These are phyloP conservation scores for Coniochaeta sp. DNA, from an alignment of 2,329 filamentous ascomycete species.

Conservation along the genomic window DNA sequence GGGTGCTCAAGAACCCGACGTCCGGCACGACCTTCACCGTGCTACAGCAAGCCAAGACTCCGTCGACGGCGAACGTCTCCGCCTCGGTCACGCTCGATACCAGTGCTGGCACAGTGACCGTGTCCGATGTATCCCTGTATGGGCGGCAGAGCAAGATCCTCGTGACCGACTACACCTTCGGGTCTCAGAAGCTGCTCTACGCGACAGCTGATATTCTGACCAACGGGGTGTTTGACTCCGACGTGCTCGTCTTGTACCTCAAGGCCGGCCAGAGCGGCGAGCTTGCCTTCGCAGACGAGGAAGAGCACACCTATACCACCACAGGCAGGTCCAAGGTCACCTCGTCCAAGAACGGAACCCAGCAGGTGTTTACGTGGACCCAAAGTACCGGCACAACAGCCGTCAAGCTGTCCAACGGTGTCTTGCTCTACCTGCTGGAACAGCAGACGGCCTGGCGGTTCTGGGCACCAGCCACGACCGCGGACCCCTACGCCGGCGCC, in stretches of 20 bases:
- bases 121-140: slow-evolving; percentile 39
- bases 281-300: slow-evolving; percentile 37
- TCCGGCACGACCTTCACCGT: slow-evolving; percentile 42
- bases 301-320: slow-evolving; percentile 27
- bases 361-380: slow-evolving; percentile 33
- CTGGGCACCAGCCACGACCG: slow-evolving; percentile 38
- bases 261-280: slow-evolving; percentile 38
- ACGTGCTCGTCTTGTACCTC: slow-evolving; percentile 41
- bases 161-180: slow-evolving; percentile 43
- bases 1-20: slow-evolving; percentile 43
- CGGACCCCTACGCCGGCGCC: slow-evolving; percentile 32
- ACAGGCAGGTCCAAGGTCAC: slow-evolving; percentile 31
- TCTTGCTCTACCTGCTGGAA: slow-evolving; percentile 45
- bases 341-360: slow-evolving; percentile 16
- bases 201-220: slow-evolving; percentile 43
- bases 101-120: slow-evolving; percentile 30
- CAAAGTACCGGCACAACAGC: slow-evolving; percentile 37
- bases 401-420: slow-evolving; percentile 39
- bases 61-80: slow-evolving; percentile 32
- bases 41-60: slow-evolving; percentile 36
- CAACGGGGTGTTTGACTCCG: slow-evolving; percentile 34
- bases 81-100: slow-evolving; percentile 42
- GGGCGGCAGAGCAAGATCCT: slow-evolving; percentile 47
- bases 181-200: slow-evolving; percentile 38
- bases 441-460: slow-evolving; percentile 47